Base-by-base conservation (phyloP, 192 early-diverging fungal genomes). In the Obelidium mucronatum region DNA sequence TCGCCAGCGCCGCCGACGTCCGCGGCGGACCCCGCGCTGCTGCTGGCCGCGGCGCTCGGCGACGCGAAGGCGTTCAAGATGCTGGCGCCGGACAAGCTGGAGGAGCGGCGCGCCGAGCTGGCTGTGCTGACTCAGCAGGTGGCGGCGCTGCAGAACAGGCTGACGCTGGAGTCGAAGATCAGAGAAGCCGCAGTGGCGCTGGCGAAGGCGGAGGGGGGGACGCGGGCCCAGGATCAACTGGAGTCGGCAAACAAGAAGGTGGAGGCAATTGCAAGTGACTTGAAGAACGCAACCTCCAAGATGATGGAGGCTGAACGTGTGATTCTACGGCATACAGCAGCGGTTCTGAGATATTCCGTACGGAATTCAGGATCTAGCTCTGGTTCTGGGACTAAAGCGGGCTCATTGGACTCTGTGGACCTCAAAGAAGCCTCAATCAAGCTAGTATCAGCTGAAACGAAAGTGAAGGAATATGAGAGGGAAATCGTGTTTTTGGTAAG, bases 281-380 rank as follows among this genome's bases (percentile, higher is more conserved):
- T 87, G 24, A 81, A 78, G 80, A 73, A 65, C 26, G 67, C 52
- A 8, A 36, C 76, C 4, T 48, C 67, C 34, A 68, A 73, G 40
- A 56, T 86, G 22, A 68, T 83, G 66, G 79, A 86, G 4, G 75
- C 78, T 19, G 86, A 87, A 71, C 72, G 83, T n/a, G 61, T 58
- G 17, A 76, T 87, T 3, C 52, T 87, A 2, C 82, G 81, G 63
- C 86, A 87, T 65, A 63, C 86, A 13, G 69, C 77, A 11, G 79
- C 69, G 0, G 78, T 80, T 24, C 69, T 87, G 22, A 39, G 80
- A 40, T 83, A 70, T 70, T 40, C 71, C n/a, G 82, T 64, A 4
- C 40, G 55, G 4, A 78, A 77, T 40, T 58, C 33, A 51, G 58
- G 52, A 37, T 26, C 31, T 3, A n/a, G n/a, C n/a, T n/a, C n/a